Evolutionary conservation across 176 grass and related monocot genomes (phyloP), one percentile per base, ranked within the genome.

Genomic region (Oryza glaberrima): DNA sequence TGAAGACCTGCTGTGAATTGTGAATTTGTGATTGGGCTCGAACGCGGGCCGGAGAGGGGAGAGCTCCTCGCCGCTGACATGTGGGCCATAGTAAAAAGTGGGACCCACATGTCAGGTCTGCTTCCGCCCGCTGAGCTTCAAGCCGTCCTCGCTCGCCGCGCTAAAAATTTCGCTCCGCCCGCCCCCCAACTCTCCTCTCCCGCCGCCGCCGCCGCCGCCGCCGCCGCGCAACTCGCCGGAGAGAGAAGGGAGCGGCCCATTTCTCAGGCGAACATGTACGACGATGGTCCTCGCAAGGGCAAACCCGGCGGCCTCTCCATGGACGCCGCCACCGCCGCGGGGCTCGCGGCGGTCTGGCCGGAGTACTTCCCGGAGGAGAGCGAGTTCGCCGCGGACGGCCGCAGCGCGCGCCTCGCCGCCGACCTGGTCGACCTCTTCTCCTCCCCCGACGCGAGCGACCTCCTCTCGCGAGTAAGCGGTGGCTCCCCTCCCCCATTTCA

Each of bases 321-420:
- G 11, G 51, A 67, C 58, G 64, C 34, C 68, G n/a, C 32, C 75
- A 3, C 0, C 36, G 11, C 3, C 23, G 3, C 1, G 7, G n/a
- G 28, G 3, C 61, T 84, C 45, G 68, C 12, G 38, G 14, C 0
- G 45, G 80, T 97, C 83, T 97, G 92, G 92, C 44, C 77, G 79
- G 78, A 15, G 11, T 98, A 98, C 84, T 98, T 98, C 83, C 93
- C 85, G 9, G 83, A 65, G 45, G 79, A 90, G 34, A 35, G 78
- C 34, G 65, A 67, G 30, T 17, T 86, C 34, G 9, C 78, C 56
- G 41, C 73, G 46, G 67, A 22, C 68, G 87, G 88, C 66, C 83
- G 9, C 22, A 90, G 86, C 26, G 56, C 81, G 73, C n/a, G 43
- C 22, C 80, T 95, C 85, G 77, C 76, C 54, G 45, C 16, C 20